Base-by-base conservation (phyloP, 1,284 basidiomycete species). In the Fomes fomentarius region DNA sequence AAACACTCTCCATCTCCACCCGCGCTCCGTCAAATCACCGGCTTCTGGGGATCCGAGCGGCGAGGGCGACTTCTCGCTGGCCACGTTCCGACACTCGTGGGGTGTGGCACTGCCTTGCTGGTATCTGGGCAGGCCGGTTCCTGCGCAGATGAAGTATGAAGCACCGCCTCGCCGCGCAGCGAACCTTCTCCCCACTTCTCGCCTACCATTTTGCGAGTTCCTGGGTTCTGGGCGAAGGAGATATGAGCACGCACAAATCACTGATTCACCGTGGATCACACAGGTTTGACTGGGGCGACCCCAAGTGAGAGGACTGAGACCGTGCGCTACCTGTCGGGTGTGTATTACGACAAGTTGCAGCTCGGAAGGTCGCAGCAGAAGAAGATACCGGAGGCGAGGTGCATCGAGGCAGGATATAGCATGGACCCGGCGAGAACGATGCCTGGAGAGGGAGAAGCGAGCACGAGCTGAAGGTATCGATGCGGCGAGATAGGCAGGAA, bases 401-500 rank as follows among this genome's bases (percentile, higher is more conserved):
- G 34, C 34, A 37, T 37, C 34, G 34, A 37, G 34, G 34, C 34
- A 17, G 34, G n/a, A 8, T 17, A 39, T 39, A 14, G 8, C 14
- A 30, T 30, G 28, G 28, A 30, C 6, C 28, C 28, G 28, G 28
- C 28, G 28, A 30, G 28, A 30, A 30, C 7, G 28, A 30, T 30
- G 12, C 28, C 28, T 30, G 7, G 28, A 30, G 28, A 30, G 12
- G 7, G 28, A 12, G 28, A 30, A 30, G 28, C 28, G 28, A 30
- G 28, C 28, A 30, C 28, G 17, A 31, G 45, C 9, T 21, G 5
- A 25, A 33, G 45, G 17, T 30, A 56, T 57, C 53, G 59, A 61
- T 61, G 56, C 41, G 30, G 52, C 52, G 47, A 47, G 59, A 57
- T 57, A 61, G 50, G 55, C 43, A 57, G 47, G 37, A 30, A 28